Evolutionary conservation across 139 green algal species (phyloP).

Genomic region (Diplosphaera chodatii): DNA sequence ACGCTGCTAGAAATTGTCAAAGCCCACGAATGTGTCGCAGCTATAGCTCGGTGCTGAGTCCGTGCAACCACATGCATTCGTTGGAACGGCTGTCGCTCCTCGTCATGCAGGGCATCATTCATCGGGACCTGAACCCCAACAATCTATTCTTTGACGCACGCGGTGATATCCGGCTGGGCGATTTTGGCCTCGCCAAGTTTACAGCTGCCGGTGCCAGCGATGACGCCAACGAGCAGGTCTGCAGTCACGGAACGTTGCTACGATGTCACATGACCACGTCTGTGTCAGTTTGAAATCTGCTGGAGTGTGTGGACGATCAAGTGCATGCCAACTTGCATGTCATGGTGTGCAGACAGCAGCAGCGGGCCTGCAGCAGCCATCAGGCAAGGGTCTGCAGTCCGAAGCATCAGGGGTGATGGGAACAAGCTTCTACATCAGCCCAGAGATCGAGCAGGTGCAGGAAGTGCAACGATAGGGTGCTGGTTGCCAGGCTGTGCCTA

Average conservation of each 20-base stretch:
- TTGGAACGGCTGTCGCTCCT: too few species aligned
- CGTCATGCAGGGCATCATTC: constrained; percentile 62
- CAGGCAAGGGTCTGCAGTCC: constrained; percentile 3
- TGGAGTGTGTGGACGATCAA: too few species aligned
- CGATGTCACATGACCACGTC: too few species aligned
- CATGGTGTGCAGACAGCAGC: neutral
- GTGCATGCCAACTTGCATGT: too few species aligned
- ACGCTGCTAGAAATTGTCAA: too few species aligned
- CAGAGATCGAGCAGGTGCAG: constrained; percentile 45
- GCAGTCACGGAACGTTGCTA: too few species aligned
- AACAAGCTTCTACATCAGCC: constrained; percentile 74
- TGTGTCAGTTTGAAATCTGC: too few species aligned
- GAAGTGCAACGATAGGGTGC: too few species aligned
- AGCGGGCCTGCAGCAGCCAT: neutral
- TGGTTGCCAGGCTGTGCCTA: too few species aligned
- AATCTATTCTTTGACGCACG: constrained; percentile 73
- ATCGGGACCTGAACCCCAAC: constrained; percentile 77
- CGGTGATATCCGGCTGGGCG: constrained; percentile 78
- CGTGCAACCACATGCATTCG: too few species aligned
- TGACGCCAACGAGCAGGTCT: neutral
- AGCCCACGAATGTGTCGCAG: too few species aligned
- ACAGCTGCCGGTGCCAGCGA: neutral
- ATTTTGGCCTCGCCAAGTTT: constrained; percentile 82
- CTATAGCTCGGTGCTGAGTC: too few species aligned
- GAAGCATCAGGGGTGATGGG: constrained; percentile 64